Percentiles rank a stretch among this genome's conserved stretches.
Conservation (phyloP, 78 protist species). For the Guillardia theta region DNA sequence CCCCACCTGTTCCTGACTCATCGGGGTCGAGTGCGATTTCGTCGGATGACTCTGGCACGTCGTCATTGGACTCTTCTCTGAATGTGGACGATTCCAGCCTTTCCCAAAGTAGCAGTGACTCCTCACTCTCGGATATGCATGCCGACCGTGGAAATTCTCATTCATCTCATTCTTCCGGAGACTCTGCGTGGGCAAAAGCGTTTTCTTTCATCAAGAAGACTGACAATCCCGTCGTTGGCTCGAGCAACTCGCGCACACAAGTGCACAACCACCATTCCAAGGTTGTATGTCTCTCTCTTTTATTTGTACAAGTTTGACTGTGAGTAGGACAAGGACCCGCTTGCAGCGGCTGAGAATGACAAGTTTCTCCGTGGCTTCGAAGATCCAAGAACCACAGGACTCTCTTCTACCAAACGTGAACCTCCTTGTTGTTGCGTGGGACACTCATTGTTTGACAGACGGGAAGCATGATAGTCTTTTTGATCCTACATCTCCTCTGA, state of each 20-base stretch:
- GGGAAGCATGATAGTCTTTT: not conserved
- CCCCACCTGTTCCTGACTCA: no score
- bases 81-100: no score
- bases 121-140: no score
- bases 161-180: no score
- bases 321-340: not conserved
- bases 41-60: no score
- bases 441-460: not conserved
- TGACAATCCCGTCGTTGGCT: not conserved
- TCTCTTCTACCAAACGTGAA: not conserved
- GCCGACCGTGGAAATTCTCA: no score
- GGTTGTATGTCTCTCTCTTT: no score
- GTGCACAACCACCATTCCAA: not conserved
- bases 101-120: no score
- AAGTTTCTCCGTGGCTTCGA: slow-evolving; percentile 1
- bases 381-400: not conserved
- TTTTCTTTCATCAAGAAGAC: not conserved
- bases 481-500: no score
- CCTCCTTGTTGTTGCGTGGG: not conserved
- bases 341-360: not conserved
- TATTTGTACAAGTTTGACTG: no score
- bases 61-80: no score
- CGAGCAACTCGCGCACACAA: not conserved
- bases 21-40: no score
- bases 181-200: slow-evolving; percentile 26